Evolutionary conservation across 1,139 yeast genomes (phyloP).

Genomic region (Kluyveromyces marxianus): DNA sequence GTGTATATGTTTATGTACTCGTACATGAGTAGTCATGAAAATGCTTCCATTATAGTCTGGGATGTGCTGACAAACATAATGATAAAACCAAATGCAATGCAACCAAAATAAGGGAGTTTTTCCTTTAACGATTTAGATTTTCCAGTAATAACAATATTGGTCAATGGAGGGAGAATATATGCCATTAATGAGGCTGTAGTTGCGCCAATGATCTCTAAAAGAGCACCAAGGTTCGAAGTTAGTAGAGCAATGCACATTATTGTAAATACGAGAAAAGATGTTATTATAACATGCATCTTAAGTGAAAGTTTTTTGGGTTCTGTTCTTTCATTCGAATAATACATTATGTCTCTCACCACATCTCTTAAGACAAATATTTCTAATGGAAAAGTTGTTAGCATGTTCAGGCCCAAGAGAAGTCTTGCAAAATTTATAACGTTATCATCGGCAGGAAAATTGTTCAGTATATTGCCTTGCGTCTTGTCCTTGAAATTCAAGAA

Average conservation of each 20-base stretch:
- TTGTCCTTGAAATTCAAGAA: conserved; percentile 64
- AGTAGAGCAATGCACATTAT: conserved; percentile 72
- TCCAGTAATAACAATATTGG: conserved; percentile 61
- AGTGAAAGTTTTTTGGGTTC: conserved; percentile 35
- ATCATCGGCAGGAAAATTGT: conserved; percentile 76
- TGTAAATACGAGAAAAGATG: conserved; percentile 55
- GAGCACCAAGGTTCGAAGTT: conserved; percentile 85
- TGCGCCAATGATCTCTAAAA: conserved; percentile 84
- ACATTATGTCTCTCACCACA: conserved; percentile 61
- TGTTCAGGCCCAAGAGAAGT: conserved; percentile 85
- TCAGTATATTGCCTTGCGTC: conserved; percentile 80
- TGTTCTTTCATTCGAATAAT: conserved; percentile 23
- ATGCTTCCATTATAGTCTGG: conserved; percentile 57
- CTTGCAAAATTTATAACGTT: conserved; percentile 74
- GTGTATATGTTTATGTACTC: background rate
- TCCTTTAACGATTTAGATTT: conserved; percentile 38
- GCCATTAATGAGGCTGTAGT: conserved; percentile 92
- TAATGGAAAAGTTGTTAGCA: conserved; percentile 88
- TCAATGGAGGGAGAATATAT: conserved; percentile 81
- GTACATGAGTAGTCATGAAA: conserved; percentile 12
- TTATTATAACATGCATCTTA: conserved; percentile 54
- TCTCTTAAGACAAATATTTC: conserved; percentile 88
- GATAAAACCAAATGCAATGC: conserved; percentile 62
- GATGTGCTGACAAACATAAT: conserved; percentile 75
- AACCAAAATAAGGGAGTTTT: conserved; percentile 48